Percentiles rank a stretch among this genome's conserved stretches.
These are phyloP conservation scores for Phialophora macrospora DNA, from an alignment of 2,329 filamentous ascomycete species.

Conservation along the genomic window DNA sequence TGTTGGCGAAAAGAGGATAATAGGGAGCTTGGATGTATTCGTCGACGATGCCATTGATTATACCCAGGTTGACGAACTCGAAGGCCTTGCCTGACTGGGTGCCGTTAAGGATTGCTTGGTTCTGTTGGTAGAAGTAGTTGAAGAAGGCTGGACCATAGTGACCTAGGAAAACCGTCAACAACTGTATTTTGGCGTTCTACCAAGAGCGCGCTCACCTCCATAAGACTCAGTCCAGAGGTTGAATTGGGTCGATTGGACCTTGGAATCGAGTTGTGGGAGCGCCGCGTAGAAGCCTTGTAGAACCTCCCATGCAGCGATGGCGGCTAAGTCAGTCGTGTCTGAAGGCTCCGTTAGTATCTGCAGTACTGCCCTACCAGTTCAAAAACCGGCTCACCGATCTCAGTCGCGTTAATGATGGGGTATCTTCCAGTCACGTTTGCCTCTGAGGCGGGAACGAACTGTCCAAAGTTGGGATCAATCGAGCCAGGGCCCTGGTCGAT, in stretches of 20 bases:
- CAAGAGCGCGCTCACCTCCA: constrained; percentile 26
- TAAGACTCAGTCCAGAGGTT: constrained; percentile 63
- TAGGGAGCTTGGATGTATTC: constrained; percentile 56
- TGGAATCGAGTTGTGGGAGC: constrained; percentile 55
- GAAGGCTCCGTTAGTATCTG: constrained; percentile 18
- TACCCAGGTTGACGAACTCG: constrained; percentile 60
- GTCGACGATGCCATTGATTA: constrained; percentile 63
- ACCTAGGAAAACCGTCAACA: constrained; percentile 38
- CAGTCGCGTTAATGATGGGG: constrained; percentile 56
- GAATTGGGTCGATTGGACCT: constrained; percentile 59
- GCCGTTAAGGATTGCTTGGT: constrained; percentile 59
- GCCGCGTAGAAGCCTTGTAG: constrained; percentile 60
- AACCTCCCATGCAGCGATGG: constrained; percentile 60
- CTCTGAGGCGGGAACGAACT: constrained; percentile 52
- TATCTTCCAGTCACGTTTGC: constrained; percentile 54
- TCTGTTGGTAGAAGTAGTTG: constrained; percentile 63
- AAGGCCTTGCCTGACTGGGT: constrained; percentile 55
- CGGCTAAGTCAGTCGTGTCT: constrained; percentile 63
- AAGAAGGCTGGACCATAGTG: constrained; percentile 62
- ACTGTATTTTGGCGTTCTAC: background rate
- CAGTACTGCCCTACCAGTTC: background rate
- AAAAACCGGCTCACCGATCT: constrained; percentile 45
- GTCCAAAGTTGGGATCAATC: constrained; percentile 51
- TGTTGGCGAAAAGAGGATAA: constrained; percentile 59
- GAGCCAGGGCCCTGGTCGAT: constrained; percentile 45